Evolutionary conservation across 768 basidiomycete genomes (phyloP), one percentile per base, ranked within the genome.

Genomic region (Calocybe indica): DNA sequence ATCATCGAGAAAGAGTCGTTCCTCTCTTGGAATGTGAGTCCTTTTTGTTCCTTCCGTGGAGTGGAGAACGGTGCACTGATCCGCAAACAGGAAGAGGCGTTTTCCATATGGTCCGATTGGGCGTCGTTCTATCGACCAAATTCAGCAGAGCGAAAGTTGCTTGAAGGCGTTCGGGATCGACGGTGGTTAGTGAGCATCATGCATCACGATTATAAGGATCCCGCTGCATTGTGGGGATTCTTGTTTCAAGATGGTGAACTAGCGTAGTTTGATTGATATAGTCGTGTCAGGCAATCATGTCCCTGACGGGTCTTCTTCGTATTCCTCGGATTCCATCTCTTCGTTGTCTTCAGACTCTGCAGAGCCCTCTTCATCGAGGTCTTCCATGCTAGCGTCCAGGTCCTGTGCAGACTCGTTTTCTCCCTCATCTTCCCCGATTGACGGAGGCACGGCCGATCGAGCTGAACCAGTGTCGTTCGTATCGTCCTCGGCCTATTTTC

Each of bases 1-100:
- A 92, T 98, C 55, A 98, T 99, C 33, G 96, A 97, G 60, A 80
- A 80, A 43, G 87, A 92, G 60, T 95, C 92, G 10, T 99, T 99
- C 74, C 67, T 90, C 33, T 85, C 92, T 0, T 99, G 96, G 96
- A 97, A 94, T 85, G 95, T 93, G 22, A 22, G 22, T 22, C 22
- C 22, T 22, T 22, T 22, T 22, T 22, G 22, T n/a, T n/a, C n/a
- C 22, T 22, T 22, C 22, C 22, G 4, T 22, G 22, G 22, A 22
- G 22, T 22, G 22, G 22, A 22, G 22, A 1, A 22, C 22, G 22
- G 22, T 22, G 1, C 22, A 4, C 22, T 22, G 22, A 22, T 22
- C 22, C 22, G 22, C 22, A 22, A 22, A 29, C 61, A 97, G 93
- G 91, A 95, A 31, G 96, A 98, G 62, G 94, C 92, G 0, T 99